Conservation (phyloP, 345 rosid species). For the Populus pruinosa region DNA sequence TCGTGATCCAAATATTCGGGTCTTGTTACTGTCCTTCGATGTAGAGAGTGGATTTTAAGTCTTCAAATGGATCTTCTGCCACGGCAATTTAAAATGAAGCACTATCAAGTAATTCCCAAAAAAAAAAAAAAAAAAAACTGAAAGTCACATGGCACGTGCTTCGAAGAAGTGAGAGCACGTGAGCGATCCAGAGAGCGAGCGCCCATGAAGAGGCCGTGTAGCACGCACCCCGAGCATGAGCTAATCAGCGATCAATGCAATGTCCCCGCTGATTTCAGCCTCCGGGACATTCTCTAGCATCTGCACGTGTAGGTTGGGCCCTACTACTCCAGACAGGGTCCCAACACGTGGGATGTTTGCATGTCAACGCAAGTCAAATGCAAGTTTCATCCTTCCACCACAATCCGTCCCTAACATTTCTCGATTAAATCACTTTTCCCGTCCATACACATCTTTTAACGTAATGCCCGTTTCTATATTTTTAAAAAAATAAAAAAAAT, state of each 20-base stretch:
- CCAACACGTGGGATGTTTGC: slow-evolving; percentile 15
- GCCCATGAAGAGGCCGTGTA: background rate
- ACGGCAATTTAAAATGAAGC: background rate
- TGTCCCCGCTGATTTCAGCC: background rate
- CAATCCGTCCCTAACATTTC: too few species aligned
- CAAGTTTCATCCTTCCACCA: background rate
- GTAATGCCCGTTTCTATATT: too few species aligned
- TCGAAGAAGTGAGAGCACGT: background rate
- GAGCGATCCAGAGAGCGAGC: background rate
- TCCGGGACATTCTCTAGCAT: slow-evolving; percentile 12
- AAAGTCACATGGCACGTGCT: background rate
- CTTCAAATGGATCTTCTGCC: background rate
- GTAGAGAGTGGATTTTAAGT: background rate
- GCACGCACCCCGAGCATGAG: background rate
- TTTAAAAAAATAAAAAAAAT: too few species aligned
- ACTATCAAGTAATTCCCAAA: background rate
- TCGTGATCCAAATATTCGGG: too few species aligned
- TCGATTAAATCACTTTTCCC: too few species aligned
- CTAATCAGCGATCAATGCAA: background rate
- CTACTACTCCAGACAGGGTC: background rate
- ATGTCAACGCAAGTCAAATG: background rate
- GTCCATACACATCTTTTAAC: too few species aligned
- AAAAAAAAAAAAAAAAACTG: too few species aligned
- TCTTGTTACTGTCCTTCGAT: background rate
- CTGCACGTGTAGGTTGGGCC: slow-evolving; percentile 16